Percentiles rank a stretch among this genome's conserved stretches.
These are phyloP conservation scores for Strobilomyces dryophilus DNA, from an alignment of 768 basidiomycete species.

Conservation along the genomic window DNA sequence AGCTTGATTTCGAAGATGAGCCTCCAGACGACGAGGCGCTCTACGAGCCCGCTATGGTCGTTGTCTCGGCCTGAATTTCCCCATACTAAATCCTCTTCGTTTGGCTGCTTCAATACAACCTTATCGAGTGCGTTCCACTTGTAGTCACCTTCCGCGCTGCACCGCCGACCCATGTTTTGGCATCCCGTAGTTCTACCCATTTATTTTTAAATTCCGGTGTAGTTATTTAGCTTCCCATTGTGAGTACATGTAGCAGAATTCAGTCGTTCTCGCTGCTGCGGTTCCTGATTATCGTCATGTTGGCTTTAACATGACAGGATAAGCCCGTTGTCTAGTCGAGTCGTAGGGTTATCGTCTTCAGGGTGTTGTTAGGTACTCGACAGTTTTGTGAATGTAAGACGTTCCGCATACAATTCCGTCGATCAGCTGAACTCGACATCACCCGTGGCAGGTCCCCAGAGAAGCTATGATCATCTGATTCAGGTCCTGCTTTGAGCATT, in stretches of 20 bases:
- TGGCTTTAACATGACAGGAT: no score
- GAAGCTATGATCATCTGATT: no score
- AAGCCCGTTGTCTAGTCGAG: no score
- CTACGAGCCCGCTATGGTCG: slow-evolving; percentile 13
- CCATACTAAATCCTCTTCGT: background rate
- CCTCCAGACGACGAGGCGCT: slow-evolving; percentile 45
- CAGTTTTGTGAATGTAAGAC: no score
- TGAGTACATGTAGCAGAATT: background rate
- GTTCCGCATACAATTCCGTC: no score
- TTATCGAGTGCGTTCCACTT: slow-evolving; percentile 1
- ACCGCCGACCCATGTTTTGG: background rate
- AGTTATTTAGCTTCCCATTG: background rate
- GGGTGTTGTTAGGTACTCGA: no score
- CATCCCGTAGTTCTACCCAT: background rate
- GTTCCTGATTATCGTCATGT: background rate
- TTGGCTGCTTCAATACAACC: background rate
- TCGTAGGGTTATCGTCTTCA: no score
- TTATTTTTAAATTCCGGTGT: background rate
- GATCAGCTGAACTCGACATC: no score
- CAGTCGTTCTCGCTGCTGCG: background rate
- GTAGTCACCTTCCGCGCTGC: background rate
- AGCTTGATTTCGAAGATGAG: slow-evolving; percentile 87
- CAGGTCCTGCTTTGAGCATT: no score
- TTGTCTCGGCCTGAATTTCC: slow-evolving; percentile 9
- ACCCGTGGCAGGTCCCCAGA: no score